These are phyloP conservation scores for Dryadomyces sulphureus DNA, from an alignment of 2,329 filamentous ascomycete species.

Conservation along the genomic window DNA sequence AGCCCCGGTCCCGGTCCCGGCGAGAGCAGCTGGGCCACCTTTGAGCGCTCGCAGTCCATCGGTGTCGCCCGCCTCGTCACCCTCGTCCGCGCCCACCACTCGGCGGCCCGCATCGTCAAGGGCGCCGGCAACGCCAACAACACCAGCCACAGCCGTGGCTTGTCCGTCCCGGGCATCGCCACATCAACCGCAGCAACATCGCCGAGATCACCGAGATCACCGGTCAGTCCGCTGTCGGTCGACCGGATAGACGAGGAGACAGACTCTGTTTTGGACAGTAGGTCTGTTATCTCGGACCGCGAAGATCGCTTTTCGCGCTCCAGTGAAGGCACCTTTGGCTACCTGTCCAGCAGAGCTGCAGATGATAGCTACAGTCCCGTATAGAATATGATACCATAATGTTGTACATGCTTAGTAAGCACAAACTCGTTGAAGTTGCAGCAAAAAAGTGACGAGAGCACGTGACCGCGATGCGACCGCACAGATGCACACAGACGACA, in stretches of 20 bases:
- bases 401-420: too few relatives aligned
- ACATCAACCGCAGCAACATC: too few relatives aligned
- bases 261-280: background rate
- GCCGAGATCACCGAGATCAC: background rate
- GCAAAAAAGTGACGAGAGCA: too few relatives aligned
- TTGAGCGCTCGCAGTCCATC: constrained; percentile 4
- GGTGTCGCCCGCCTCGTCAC: background rate
- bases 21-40: constrained; percentile 9
- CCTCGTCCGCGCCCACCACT: background rate
- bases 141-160: background rate
- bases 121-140: background rate
- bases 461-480: too few relatives aligned
- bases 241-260: background rate
- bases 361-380: background rate
- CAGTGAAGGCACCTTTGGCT: constrained; percentile 10
- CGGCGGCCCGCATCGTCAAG: background rate
- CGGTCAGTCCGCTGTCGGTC: too few relatives aligned
- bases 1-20: background rate
- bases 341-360: background rate
- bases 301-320: constrained; percentile 6
- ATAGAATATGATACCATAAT: too few relatives aligned
- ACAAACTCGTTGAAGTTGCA: too few relatives aligned
- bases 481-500: too few relatives aligned
- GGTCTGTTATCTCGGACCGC: background rate
- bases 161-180: background rate